Evolutionary conservation across 2,329 filamentous ascomycete genomes (phyloP).

Genomic region (Incumbomyces delicatus): DNA sequence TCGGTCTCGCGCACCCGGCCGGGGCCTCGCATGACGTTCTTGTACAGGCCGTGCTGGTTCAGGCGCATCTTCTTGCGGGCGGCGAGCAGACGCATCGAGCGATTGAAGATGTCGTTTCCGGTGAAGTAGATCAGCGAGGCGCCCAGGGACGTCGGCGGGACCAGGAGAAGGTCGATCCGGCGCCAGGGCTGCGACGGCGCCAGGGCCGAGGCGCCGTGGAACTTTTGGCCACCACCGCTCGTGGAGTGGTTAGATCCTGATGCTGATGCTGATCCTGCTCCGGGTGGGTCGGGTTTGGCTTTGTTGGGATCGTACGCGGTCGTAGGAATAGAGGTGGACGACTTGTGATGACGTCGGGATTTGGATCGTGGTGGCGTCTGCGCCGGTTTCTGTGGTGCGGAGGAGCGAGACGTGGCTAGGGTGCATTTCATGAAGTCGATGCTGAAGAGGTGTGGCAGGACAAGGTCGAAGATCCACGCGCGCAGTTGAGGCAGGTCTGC

Average conservation of each 20-base stretch:
- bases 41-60: slow-evolving; percentile 74
- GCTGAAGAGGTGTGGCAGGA: slow-evolving; percentile 53
- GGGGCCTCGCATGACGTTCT: slow-evolving; percentile 54
- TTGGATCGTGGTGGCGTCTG: slow-evolving; percentile 21
- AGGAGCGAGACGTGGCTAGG: slow-evolving; percentile 45
- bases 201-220: slow-evolving; percentile 75
- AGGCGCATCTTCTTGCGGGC: slow-evolving; percentile 72
- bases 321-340: not conserved
- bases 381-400: slow-evolving; percentile 10
- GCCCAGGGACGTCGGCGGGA: slow-evolving; percentile 68
- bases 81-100: slow-evolving; percentile 71
- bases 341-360: not conserved
- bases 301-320: not conserved
- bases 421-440: slow-evolving; percentile 59
- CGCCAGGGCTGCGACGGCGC: slow-evolving; percentile 57
- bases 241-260: slow-evolving; percentile 22
- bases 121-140: slow-evolving; percentile 92
- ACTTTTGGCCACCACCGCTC: slow-evolving; percentile 60
- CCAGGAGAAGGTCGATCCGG: slow-evolving; percentile 73
- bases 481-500: slow-evolving; percentile 51
- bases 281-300: not conserved
- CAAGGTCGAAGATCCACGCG: slow-evolving; percentile 49
- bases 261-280: not conserved
- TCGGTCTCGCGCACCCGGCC: slow-evolving; percentile 52
- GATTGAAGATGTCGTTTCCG: slow-evolving; percentile 88